Conservation (phyloP, 768 basidiomycete genomes). For the Leucocoprinus leucothites region DNA sequence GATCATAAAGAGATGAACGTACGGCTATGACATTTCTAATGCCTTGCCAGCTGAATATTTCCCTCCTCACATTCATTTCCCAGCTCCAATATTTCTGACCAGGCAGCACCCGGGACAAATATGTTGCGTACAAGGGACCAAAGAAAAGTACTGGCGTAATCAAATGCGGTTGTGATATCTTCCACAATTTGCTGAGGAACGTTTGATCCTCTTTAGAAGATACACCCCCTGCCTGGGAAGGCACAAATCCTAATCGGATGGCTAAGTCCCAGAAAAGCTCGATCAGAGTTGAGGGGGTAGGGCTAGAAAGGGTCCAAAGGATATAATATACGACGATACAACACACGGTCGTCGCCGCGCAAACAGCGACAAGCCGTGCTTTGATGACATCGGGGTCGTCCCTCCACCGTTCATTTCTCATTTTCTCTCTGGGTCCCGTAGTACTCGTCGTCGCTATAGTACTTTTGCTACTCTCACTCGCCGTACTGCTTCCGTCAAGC, state of each 20-base stretch:
- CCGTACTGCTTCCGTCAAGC: neutral
- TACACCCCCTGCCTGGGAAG: neutral
- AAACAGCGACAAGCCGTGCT: conserved; percentile 71
- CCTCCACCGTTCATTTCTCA: conserved; percentile 53
- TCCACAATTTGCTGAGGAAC: neutral
- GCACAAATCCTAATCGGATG: conserved; percentile 4
- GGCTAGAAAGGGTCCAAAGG: conserved; percentile 22
- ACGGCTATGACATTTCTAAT: conserved; percentile 67
- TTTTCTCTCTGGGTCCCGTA: conserved; percentile 21
- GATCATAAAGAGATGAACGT: neutral
- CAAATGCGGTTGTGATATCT: conserved; percentile 47
- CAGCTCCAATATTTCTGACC: conserved; percentile 51
- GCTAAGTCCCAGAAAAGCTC: conserved; percentile 11
- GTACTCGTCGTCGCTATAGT: conserved; percentile 22
- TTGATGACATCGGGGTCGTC: conserved; percentile 85
- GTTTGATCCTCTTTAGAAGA: neutral
- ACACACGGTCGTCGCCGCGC: conserved; percentile 56
- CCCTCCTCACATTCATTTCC: conserved; percentile 30
- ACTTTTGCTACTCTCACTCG: neutral
- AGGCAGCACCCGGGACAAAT: conserved; percentile 46
- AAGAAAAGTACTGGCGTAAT: conserved; percentile 72
- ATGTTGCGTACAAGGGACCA: conserved; percentile 70
- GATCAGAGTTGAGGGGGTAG: neutral
- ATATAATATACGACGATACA: conserved; percentile 48
- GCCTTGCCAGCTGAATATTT: conserved; percentile 53